A percentile compares a stretch with the other conserved stretches of the same genome.
These are phyloP conservation scores for Chaetomium sp. DNA, from an alignment of 2,329 filamentous ascomycete genomes.

Conservation along the genomic window DNA sequence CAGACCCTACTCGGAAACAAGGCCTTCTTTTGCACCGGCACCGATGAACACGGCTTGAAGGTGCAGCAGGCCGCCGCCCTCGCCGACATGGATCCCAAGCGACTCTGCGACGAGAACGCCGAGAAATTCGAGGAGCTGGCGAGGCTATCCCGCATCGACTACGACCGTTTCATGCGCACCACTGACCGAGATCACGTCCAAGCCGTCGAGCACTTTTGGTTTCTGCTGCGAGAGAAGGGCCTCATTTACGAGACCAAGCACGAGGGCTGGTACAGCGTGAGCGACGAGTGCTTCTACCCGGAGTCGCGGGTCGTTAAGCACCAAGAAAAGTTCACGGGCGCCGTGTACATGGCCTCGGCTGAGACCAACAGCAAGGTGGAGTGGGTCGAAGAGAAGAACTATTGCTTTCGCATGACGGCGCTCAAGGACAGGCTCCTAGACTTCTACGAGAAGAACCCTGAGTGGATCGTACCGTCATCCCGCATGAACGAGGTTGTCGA, in stretches of 20 bases:
- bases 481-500: conserved; percentile 78
- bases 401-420: conserved; percentile 87
- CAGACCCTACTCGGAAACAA: conserved; percentile 70
- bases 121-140: conserved; percentile 78
- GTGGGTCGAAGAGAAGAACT: conserved; percentile 91
- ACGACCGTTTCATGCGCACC: conserved; percentile 90
- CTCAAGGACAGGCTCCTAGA: conserved; percentile 77
- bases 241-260: conserved; percentile 85
- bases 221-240: conserved; percentile 71
- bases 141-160: conserved; percentile 65
- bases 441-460: conserved; percentile 76
- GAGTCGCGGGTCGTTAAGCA: conserved; percentile 71
- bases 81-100: conserved; percentile 70
- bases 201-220: conserved; percentile 89
- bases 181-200: conserved; percentile 80
- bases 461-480: conserved; percentile 71
- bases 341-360: conserved; percentile 76
- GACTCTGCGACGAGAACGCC: conserved; percentile 86
- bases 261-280: conserved; percentile 94
- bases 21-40: conserved; percentile 83
- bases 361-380: conserved; percentile 94
- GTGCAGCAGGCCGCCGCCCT: conserved; percentile 82
- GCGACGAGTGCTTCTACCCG: conserved; percentile 96
- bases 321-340: conserved; percentile 77
- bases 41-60: conserved; percentile 98